Conservation (phyloP, 163 green algal genomes). For the Chlorella variabilis region DNA sequence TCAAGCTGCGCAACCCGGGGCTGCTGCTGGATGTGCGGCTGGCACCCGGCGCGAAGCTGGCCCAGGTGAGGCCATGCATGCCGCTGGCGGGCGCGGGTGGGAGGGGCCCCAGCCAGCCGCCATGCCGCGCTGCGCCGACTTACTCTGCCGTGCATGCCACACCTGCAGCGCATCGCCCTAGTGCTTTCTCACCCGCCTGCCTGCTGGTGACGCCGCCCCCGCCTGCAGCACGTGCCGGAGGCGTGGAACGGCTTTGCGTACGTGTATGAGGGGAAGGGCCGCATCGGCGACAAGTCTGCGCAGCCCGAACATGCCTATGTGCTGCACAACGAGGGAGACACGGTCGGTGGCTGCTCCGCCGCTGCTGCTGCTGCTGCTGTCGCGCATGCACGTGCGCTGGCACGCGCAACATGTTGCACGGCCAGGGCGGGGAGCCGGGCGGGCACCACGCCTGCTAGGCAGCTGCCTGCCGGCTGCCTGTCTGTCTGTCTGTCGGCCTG, state of each 20-base stretch:
- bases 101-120: too few relatives aligned
- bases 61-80: constrained; percentile 46
- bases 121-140: not conserved
- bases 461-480: not conserved
- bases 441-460: too few relatives aligned
- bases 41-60: constrained; percentile 55
- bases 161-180: too few relatives aligned
- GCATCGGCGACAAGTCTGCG: constrained; percentile 63
- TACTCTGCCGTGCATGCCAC: too few relatives aligned
- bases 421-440: too few relatives aligned
- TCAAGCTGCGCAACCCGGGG: constrained; percentile 87
- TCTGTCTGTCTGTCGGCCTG: too few relatives aligned
- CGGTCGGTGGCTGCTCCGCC: not conserved
- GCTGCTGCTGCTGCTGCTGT: not conserved
- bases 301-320: constrained; percentile 44
- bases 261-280: constrained; percentile 81
- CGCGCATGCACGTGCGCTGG: not conserved
- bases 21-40: constrained; percentile 87
- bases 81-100: too few relatives aligned
- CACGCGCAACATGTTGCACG: not conserved
- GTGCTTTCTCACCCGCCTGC: too few relatives aligned
- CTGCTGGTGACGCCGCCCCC: too few relatives aligned
- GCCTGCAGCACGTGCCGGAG: constrained; percentile 49
- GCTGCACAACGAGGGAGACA: constrained; percentile 48
- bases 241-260: constrained; percentile 85